A percentile compares a stretch with the other conserved stretches of the same genome.
Conservation (phyloP, 345 rosid species). For the Dipteronia dyeriana region DNA sequence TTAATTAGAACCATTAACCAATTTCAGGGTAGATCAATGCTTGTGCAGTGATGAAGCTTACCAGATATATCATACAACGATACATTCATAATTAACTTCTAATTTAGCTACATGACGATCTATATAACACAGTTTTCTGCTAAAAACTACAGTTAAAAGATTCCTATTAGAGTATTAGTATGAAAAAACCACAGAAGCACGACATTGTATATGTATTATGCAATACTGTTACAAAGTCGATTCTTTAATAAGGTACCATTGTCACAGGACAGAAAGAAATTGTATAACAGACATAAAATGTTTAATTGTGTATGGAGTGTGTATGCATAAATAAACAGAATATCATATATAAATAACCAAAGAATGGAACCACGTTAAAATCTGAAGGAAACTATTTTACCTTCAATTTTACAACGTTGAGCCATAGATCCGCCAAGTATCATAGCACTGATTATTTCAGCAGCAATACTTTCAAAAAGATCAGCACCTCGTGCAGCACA, state of each 20-base stretch:
- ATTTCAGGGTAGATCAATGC: conserved; percentile 2
- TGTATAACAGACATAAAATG: not conserved
- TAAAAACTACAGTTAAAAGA: not conserved
- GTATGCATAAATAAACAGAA: not conserved
- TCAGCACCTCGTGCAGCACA: conserved; percentile 99
- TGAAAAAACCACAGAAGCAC: not conserved
- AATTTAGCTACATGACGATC: not conserved
- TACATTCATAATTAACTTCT: not conserved
- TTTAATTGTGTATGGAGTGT: not conserved
- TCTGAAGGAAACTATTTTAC: conserved; percentile 38
- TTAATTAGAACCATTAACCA: conserved; percentile 7
- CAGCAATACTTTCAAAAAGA: conserved; percentile 99
- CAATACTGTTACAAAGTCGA: not conserved
- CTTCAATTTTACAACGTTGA: conserved; percentile 86
- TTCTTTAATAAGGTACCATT: not conserved
- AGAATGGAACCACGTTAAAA: not conserved
- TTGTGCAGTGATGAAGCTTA: not conserved
- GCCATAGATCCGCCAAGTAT: conserved; percentile 99
- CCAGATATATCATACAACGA: not conserved
- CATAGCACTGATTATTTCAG: conserved; percentile 99
- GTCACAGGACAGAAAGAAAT: not conserved
- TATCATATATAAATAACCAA: not conserved
- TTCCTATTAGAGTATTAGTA: not conserved
- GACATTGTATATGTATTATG: not conserved
- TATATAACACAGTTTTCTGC: not conserved